Evolutionary conservation across 805 yeast species (phyloP).

Genomic region (Soucietia sequanensis): DNA sequence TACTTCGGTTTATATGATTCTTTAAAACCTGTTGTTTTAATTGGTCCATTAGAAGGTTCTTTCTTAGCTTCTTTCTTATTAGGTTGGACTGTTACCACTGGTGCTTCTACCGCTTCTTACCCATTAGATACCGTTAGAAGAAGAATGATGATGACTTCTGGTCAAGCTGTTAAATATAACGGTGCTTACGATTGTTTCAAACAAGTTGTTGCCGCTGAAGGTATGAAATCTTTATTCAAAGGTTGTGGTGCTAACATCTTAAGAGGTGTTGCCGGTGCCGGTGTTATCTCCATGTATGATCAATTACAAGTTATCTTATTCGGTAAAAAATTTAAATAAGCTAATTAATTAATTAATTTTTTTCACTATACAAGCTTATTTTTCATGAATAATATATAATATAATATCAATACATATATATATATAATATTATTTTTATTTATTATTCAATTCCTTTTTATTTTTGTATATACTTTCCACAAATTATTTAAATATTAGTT

Average conservation of each 20-base stretch:
- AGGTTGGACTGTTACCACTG: constrained; percentile 98
- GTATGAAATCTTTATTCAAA: constrained; percentile 90
- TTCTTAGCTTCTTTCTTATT: constrained; percentile 93
- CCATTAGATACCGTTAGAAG: constrained; percentile 99
- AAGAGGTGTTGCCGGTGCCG: constrained; percentile 99
- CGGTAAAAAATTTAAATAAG: constrained; percentile 89
- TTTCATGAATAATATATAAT: too few species aligned
- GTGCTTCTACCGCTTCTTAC: constrained; percentile 98
- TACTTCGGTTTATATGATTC: constrained; percentile 98
- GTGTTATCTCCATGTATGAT: constrained; percentile 97
- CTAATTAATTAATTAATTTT: constrained; percentile 13
- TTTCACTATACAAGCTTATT: constrained; percentile 68
- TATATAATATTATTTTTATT: too few species aligned
- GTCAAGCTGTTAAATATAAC: constrained; percentile 95
- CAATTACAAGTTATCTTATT: constrained; percentile 91
- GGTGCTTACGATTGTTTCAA: constrained; percentile 93
- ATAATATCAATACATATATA: too few species aligned
- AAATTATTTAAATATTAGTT: too few species aligned
- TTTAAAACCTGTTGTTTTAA: constrained; percentile 89
- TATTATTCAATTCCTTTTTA: too few species aligned
- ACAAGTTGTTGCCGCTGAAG: constrained; percentile 94
- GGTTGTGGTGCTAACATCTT: constrained; percentile 99
- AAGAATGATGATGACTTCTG: constrained; percentile 99
- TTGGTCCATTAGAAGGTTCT: constrained; percentile 91
- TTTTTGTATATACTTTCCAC: too few species aligned